These are phyloP conservation scores for Oxytropis ochrocephala DNA, from an alignment of 306 rosid species.

Conservation along the genomic window DNA sequence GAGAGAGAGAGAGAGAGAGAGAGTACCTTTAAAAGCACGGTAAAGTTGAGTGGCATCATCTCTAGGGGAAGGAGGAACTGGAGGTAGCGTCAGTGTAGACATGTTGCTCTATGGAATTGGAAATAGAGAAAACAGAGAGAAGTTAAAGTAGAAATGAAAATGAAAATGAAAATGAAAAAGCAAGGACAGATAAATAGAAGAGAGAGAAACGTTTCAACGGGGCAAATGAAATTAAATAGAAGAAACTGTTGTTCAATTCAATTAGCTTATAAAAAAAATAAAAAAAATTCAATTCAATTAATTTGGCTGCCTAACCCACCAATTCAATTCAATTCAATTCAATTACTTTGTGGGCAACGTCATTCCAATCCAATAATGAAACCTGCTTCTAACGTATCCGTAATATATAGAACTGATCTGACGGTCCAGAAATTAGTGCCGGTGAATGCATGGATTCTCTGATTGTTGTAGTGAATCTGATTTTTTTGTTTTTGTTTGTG, in stretches of 20 bases:
- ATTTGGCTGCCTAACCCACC: too few species aligned
- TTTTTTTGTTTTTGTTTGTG: too few species aligned
- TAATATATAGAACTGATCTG: too few species aligned
- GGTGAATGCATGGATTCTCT: too few species aligned
- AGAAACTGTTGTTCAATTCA: background rate
- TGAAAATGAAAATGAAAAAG: background rate
- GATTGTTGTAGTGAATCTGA: too few species aligned
- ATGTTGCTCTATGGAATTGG: background rate
- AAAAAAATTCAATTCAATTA: background rate
- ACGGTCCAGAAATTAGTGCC: too few species aligned
- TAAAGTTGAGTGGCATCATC: constrained; percentile 65
- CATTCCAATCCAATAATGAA: too few species aligned
- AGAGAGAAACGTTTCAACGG: background rate
- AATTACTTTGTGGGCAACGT: too few species aligned
- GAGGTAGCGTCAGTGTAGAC: constrained; percentile 52
- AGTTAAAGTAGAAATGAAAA: background rate
- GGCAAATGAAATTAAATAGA: background rate
- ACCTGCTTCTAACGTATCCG: too few species aligned
- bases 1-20: background rate
- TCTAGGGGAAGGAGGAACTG: constrained; percentile 53
- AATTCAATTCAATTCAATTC: too few species aligned
- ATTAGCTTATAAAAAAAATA: too few species aligned
- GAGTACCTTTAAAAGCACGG: constrained; percentile 76
- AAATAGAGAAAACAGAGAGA: background rate
- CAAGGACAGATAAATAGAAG: background rate